Evolutionary conservation across 129 eudicot species (phyloP).

Genomic region (Flaveria robusta): DNA sequence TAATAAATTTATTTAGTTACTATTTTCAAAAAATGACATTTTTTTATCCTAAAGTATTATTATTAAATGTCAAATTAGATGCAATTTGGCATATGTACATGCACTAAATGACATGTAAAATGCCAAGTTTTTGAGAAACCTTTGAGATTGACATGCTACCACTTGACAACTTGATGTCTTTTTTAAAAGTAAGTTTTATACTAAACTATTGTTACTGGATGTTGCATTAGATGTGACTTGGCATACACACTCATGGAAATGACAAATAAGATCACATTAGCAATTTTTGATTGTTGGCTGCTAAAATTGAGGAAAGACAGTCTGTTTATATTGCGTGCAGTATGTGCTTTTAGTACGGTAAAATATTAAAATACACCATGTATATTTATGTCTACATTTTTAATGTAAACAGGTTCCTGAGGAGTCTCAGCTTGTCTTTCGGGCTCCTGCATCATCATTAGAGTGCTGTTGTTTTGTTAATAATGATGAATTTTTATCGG

Average conservation of each 20-base stretch:
- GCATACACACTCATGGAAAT: too few species aligned
- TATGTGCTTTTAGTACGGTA: background rate
- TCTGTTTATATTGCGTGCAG: background rate
- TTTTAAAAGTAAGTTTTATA: too few species aligned
- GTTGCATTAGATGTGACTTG: background rate
- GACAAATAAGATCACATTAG: background rate
- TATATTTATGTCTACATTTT: background rate
- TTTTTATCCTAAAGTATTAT: too few species aligned
- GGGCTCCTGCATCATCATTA: slow-evolving; percentile 80
- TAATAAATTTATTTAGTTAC: too few species aligned
- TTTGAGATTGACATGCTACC: background rate
- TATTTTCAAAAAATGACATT: background rate
- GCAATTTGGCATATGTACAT: too few species aligned
- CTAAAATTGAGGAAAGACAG: background rate
- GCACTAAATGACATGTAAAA: too few species aligned
- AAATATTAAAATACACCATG: background rate
- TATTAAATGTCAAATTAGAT: too few species aligned
- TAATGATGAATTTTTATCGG: slow-evolving; percentile 89
- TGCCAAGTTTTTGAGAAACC: background rate
- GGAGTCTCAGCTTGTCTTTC: slow-evolving; percentile 75
- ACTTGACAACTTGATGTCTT: background rate
- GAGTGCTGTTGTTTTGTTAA: slow-evolving; percentile 89
- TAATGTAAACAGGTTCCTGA: slow-evolving; percentile 72
- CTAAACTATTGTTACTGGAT: background rate
- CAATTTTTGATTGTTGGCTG: background rate